These are phyloP conservation scores for Fusarium beomiforme DNA, from an alignment of 2,329 filamentous ascomycete species.

Conservation along the genomic window DNA sequence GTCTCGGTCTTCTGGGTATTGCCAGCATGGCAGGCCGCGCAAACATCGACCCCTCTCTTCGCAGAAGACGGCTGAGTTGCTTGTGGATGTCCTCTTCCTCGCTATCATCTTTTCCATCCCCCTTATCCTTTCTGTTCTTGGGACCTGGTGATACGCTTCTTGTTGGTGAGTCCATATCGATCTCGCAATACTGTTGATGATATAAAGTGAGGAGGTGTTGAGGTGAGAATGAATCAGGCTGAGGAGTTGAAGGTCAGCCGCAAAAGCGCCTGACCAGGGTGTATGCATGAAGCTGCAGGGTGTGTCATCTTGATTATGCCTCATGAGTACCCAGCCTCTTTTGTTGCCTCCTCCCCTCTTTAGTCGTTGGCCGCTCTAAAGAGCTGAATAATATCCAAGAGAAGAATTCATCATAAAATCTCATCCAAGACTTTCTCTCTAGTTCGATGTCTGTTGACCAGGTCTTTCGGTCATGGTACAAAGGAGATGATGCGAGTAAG, in stretches of 20 bases:
- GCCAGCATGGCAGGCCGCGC: neutral
- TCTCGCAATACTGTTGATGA: neutral
- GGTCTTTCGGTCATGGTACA: neutral
- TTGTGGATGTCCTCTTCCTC: neutral
- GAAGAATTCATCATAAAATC: rapidly evolving
- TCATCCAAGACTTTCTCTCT: neutral
- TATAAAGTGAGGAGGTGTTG: neutral
- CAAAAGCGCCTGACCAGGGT: neutral
- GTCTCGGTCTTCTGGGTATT: neutral
- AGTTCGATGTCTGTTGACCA: neutral
- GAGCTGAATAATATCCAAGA: rapidly evolving
- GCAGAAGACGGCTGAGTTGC: neutral
- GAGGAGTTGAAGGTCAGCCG: neutral
- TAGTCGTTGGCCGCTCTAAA: rapidly evolving
- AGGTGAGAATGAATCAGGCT: neutral
- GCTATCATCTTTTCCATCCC: neutral
- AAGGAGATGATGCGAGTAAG: neutral
- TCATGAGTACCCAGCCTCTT: neutral
- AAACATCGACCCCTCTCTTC: neutral
- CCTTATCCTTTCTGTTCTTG: neutral
- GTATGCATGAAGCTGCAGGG: neutral
- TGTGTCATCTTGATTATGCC: neutral
- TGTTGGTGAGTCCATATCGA: neutral
- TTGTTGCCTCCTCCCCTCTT: neutral
- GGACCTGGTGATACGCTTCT: neutral